Evolutionary conservation across 176 grass and related monocot genomes (phyloP).

Genomic region (Dendrocalamus sinicus): DNA sequence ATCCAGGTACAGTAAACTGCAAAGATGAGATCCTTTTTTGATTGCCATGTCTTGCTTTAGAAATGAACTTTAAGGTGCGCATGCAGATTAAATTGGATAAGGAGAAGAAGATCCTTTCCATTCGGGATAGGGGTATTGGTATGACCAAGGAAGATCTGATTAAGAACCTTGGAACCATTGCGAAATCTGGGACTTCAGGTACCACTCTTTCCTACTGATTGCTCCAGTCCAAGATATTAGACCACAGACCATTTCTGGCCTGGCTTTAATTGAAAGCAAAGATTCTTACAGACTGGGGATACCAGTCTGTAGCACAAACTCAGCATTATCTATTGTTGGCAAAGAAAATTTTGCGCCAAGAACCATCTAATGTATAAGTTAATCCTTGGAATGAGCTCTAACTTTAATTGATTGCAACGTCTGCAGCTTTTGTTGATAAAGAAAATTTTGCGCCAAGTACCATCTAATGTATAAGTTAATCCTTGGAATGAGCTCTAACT

Average conservation of each 20-base stretch:
- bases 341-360: background rate
- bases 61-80: background rate
- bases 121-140: slow-evolving; percentile 92
- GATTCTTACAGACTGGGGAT: no score
- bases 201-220: background rate
- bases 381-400: background rate
- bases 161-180: slow-evolving; percentile 96
- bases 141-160: slow-evolving; percentile 99
- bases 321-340: background rate
- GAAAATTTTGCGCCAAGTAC: background rate
- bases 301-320: background rate
- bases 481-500: background rate
- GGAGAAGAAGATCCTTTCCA: slow-evolving; percentile 84
- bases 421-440: slow-evolving; percentile 80
- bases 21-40: background rate
- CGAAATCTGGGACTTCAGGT: slow-evolving; percentile 98
- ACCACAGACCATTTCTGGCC: no score
- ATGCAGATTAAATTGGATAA: slow-evolving; percentile 97
- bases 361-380: background rate
- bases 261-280: no score
- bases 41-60: background rate
- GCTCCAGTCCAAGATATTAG: background rate
- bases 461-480: background rate
- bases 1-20: slow-evolving; percentile 63
- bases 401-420: slow-evolving; percentile 14